Evolutionary conservation across 148 eudicot genomes (phyloP).

Genomic region (Silene conica): DNA sequence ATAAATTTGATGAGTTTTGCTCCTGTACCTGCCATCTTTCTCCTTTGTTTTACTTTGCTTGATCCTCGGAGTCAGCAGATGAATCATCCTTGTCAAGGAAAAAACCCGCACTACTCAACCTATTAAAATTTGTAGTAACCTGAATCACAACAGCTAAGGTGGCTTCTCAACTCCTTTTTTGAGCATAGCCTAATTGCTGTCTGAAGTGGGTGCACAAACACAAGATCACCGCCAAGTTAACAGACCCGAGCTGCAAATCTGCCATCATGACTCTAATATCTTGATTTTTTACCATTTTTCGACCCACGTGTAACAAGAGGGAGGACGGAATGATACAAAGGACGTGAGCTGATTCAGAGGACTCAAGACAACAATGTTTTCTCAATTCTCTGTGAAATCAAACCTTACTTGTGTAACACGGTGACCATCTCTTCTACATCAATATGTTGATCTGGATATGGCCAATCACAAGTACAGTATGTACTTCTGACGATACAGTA

Average conservation of each 20-base stretch:
- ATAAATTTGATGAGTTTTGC: slow-evolving; percentile 45
- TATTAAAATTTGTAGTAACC: too few relatives aligned
- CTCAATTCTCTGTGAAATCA: slow-evolving; percentile 82
- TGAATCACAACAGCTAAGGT: too few relatives aligned
- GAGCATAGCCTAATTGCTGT: too few relatives aligned
- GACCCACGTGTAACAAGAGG: background rate
- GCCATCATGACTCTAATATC: too few relatives aligned
- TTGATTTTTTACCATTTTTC: too few relatives aligned
- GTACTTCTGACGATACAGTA: slow-evolving; percentile 83
- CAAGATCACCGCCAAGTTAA: too few relatives aligned
- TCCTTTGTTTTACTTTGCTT: too few relatives aligned
- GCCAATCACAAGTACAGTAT: slow-evolving; percentile 83
- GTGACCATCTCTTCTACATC: slow-evolving; percentile 83
- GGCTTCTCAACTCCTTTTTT: too few relatives aligned
- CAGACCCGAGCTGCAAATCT: too few relatives aligned
- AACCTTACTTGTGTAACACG: slow-evolving; percentile 88
- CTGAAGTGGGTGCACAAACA: too few relatives aligned
- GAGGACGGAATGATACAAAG: background rate
- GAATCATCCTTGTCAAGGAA: slow-evolving; percentile 75
- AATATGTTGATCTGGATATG: slow-evolving; percentile 87
- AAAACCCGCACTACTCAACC: too few relatives aligned
- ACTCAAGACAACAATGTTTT: slow-evolving; percentile 65
- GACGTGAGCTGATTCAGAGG: slow-evolving; percentile 62
- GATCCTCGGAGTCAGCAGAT: slow-evolving; percentile 23
- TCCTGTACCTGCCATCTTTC: slow-evolving; percentile 27